phyloP scores from a whole-genome alignment of 345 rosid genomes.

The Euphorbia pulcherrima region DNA sequence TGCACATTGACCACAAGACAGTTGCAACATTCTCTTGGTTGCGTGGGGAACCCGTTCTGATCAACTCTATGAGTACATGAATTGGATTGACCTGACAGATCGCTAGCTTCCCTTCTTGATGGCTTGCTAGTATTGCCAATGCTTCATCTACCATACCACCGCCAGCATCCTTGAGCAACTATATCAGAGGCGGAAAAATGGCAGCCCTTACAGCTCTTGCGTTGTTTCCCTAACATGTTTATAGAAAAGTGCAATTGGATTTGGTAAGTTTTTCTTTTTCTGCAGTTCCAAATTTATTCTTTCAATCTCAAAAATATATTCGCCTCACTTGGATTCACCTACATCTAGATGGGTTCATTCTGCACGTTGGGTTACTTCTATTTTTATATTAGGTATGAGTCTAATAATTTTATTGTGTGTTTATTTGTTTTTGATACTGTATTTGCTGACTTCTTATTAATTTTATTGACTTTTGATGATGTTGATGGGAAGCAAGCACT shows the following conservation, averaged over 20 bases:
- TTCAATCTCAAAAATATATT: too few relatives aligned
- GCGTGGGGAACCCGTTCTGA: slow-evolving; percentile 82
- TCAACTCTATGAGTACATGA: slow-evolving; percentile 67
- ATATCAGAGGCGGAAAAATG: slow-evolving; percentile 68
- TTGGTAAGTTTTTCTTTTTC: too few relatives aligned
- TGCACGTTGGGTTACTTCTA: too few relatives aligned
- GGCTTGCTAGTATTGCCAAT: slow-evolving; percentile 78
- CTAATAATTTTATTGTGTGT: too few relatives aligned
- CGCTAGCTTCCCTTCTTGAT: slow-evolving; percentile 79
- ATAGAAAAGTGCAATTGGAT: slow-evolving; percentile 90
- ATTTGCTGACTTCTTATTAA: too few relatives aligned
- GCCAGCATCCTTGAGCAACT: slow-evolving; percentile 76
- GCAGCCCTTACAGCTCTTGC: slow-evolving; percentile 93
- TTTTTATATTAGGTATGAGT: too few relatives aligned
- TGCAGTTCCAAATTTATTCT: too few relatives aligned
- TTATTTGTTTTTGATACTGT: too few relatives aligned
- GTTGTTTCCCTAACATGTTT: slow-evolving; percentile 91
- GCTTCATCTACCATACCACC: slow-evolving; percentile 98
- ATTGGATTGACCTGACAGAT: slow-evolving; percentile 70
- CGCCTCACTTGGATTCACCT: too few relatives aligned
- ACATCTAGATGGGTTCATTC: too few relatives aligned
- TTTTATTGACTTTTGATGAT: too few relatives aligned
- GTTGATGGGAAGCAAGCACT: too few relatives aligned
- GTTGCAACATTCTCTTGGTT: slow-evolving; percentile 90
- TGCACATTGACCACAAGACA: slow-evolving; percentile 73